These are phyloP conservation scores for Discostella stelligeroides DNA, from an alignment of 108 stramenopile species.

Conservation along the genomic window DNA sequence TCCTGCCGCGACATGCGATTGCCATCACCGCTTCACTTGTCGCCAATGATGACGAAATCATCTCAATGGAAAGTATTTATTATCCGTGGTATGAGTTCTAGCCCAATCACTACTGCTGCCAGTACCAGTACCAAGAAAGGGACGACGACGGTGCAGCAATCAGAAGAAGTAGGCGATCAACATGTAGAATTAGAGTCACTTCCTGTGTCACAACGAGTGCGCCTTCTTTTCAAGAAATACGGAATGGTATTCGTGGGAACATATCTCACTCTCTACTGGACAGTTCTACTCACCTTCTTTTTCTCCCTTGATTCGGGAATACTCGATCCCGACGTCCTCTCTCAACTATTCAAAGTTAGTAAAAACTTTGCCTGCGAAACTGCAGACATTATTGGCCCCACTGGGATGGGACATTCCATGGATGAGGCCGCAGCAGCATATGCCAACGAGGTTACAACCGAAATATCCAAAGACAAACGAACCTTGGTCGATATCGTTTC, in stretches of 20 bases:
- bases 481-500: conserved; percentile 68
- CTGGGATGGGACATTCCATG: conserved; percentile 43
- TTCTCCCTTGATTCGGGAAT: conserved; percentile 70
- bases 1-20: not conserved
- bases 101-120: not conserved
- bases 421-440: conserved; percentile 51
- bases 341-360: conserved; percentile 46
- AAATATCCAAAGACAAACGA: conserved; percentile 51
- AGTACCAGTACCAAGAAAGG: not conserved
- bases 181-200: conserved; percentile 13
- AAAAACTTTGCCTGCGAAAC: conserved; percentile 48
- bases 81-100: too few species aligned
- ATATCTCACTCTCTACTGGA: conserved; percentile 63
- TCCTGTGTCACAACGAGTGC: conserved; percentile 19
- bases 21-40: not conserved
- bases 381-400: conserved; percentile 45
- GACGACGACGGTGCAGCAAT: conserved; percentile 2
- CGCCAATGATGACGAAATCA: too few species aligned
- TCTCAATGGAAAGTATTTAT: too few species aligned
- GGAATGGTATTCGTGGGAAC: conserved; percentile 76
- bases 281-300: conserved; percentile 64
- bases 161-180: too few species aligned
- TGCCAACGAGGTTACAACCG: conserved; percentile 39
- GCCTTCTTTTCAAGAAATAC: conserved; percentile 56
- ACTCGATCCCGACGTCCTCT: conserved; percentile 68